Percentiles rank a stretch among this genome's conserved stretches.
phyloP scores from a whole-genome alignment of 2,329 filamentous ascomycete genomes.

The Rutstroemia sp. region DNA sequence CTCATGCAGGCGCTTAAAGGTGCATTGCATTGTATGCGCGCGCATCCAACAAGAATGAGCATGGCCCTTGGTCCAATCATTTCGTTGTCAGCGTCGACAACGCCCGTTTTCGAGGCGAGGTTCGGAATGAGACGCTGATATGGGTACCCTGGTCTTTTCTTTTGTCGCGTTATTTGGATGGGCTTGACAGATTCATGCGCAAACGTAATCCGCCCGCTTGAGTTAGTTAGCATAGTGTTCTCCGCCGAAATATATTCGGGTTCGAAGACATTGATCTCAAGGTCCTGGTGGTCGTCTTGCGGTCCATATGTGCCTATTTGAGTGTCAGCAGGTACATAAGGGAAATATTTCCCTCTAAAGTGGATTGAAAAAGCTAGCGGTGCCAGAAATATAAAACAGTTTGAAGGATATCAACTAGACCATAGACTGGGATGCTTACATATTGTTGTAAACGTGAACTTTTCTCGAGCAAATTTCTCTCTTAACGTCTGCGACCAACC shows the following conservation, averaged over 20 bases:
- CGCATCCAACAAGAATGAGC: conserved; percentile 5
- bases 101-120: not conserved
- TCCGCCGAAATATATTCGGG: not conserved
- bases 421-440: conserved; percentile 48
- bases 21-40: conserved; percentile 11
- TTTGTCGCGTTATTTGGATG: conserved; percentile 5
- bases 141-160: not conserved
- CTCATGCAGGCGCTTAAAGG: conserved; percentile 11
- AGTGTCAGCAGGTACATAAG: not conserved
- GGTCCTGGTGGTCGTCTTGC: conserved; percentile 21
- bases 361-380: not conserved
- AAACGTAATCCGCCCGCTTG: not conserved
- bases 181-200: not conserved
- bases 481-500: conserved; percentile 55
- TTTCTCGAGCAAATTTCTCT: conserved; percentile 61
- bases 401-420: not conserved
- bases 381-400: not conserved
- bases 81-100: not conserved
- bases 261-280: conserved; percentile 2
- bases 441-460: conserved; percentile 64
- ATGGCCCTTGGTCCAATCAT: not conserved
- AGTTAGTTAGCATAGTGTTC: not conserved
- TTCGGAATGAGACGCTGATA: conserved; percentile 2
- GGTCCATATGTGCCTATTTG: conserved; percentile 26
- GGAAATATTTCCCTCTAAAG: not conserved